Evolutionary conservation across 106 monocot species (phyloP).

Genomic region (Allium cepa): DNA sequence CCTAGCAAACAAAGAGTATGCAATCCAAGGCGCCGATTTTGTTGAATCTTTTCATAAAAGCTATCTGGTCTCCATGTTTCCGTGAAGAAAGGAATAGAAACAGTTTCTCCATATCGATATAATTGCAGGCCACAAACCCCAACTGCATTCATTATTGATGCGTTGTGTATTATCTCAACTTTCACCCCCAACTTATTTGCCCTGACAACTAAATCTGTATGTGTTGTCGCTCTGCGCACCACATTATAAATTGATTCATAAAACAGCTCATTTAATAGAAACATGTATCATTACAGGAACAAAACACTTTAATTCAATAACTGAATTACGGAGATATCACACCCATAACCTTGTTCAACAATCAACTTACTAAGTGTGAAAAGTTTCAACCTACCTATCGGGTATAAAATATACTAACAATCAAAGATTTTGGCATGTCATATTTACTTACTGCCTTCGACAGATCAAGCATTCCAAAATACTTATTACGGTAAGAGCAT

Average conservation of each 20-base stretch:
- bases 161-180: conserved; percentile 83
- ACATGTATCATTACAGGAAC: not conserved
- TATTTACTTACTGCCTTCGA: too few relatives aligned
- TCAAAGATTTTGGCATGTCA: too few relatives aligned
- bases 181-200: conserved; percentile 68
- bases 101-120: conserved; percentile 81
- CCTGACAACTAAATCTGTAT: conserved; percentile 87
- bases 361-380: too few relatives aligned
- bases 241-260: not conserved
- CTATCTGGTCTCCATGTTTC: conserved; percentile 95
- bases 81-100: conserved; percentile 91
- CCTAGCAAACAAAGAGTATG: conserved; percentile 93
- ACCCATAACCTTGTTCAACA: too few relatives aligned
- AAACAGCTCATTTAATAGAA: not conserved
- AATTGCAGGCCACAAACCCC: conserved; percentile 90
- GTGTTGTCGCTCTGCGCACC: conserved; percentile 75
- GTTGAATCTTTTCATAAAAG: conserved; percentile 85
- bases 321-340: too few relatives aligned
- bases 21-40: conserved; percentile 59
- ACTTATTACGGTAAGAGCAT: too few relatives aligned
- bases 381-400: too few relatives aligned
- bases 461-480: too few relatives aligned
- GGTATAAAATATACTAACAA: too few relatives aligned
- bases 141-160: conserved; percentile 85
- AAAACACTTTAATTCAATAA: too few relatives aligned